Conservation (phyloP, 78 protist species). For the Thecamonas trahens region DNA sequence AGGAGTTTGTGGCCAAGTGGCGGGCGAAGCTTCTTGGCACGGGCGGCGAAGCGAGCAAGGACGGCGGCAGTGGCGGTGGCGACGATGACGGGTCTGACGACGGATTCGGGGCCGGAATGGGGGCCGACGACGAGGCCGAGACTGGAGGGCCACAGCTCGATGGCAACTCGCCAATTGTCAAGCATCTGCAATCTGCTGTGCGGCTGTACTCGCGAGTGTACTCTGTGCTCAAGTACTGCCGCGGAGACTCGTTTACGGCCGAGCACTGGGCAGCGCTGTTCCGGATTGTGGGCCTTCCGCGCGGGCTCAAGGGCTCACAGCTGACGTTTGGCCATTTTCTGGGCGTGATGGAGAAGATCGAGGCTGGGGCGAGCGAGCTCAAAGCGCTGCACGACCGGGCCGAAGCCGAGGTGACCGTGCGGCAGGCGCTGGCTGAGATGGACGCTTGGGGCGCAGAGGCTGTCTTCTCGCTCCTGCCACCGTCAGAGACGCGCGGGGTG, state of each 20-base stretch:
- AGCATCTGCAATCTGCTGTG: too few relatives aligned
- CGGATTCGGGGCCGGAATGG: too few relatives aligned
- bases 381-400: conserved; percentile 57
- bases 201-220: too few relatives aligned
- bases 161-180: too few relatives aligned
- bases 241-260: conserved; percentile 68
- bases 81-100: neutral
- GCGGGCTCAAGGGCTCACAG: neutral
- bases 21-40: neutral
- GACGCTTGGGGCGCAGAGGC: conserved; percentile 23
- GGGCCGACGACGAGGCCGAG: too few relatives aligned
- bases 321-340: conserved; percentile 45
- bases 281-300: conserved; percentile 18
- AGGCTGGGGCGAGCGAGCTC: conserved; percentile 9
- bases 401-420: conserved; percentile 61
- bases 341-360: conserved; percentile 1
- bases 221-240: conserved; percentile 21
- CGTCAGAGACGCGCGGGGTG: neutral
- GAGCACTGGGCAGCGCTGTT: conserved; percentile 76
- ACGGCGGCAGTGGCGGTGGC: too few relatives aligned
- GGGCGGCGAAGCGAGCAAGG: too few relatives aligned
- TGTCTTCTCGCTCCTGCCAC: conserved; percentile 19
- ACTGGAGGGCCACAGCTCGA: too few relatives aligned
- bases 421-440: conserved; percentile 73
- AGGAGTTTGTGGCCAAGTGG: conserved; percentile 48